Percentiles rank a stretch among this genome's conserved stretches.
Evolutionary conservation across 805 yeast genomes (phyloP).

Genomic region (Brettanomyces naardenensis): DNA sequence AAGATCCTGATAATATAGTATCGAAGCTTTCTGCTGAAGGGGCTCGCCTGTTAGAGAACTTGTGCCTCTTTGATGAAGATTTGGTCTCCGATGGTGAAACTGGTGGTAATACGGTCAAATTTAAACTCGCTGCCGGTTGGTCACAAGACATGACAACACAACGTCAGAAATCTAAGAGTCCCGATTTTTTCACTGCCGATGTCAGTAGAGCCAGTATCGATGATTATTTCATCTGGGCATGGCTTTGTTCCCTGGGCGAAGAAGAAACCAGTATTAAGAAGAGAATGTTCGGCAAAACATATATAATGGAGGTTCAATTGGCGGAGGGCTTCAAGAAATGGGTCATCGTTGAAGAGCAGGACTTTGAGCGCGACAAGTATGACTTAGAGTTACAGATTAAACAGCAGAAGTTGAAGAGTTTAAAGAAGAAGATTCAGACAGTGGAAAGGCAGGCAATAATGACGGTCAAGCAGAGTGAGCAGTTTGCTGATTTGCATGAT

Average conservation of each 20-base stretch:
- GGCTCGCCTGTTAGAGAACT: conserved; percentile 40
- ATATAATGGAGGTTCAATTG: conserved; percentile 74
- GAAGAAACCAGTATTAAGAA: conserved; percentile 64
- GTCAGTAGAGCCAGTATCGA: conserved; percentile 64
- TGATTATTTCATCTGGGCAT: conserved; percentile 87
- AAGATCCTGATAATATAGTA: conserved; percentile 45
- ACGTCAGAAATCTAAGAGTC: conserved; percentile 10
- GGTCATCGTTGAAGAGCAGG: conserved; percentile 67
- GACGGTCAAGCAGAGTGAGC: conserved; percentile 10
- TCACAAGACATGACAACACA: conserved; percentile 23
- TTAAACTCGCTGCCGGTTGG: conserved; percentile 29
- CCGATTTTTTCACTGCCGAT: conserved; percentile 32
- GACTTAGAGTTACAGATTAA: conserved; percentile 28
- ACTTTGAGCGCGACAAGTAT: conserved; percentile 31
- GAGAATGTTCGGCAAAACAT: conserved; percentile 69
- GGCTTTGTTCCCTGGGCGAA: conserved; percentile 70
- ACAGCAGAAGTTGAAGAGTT: conserved; percentile 23
- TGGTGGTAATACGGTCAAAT: conserved; percentile 17
- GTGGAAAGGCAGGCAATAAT: conserved; percentile 23
- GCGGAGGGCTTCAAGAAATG: conserved; percentile 70
- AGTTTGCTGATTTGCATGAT: conserved; percentile 8
- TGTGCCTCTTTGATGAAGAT: conserved; percentile 28
- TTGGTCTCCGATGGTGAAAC: conserved; percentile 29
- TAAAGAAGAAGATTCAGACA: conserved; percentile 20
- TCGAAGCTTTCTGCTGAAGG: conserved; percentile 70